These are phyloP conservation scores for Aspergillus nanangensis DNA, from an alignment of 495 filamentous ascomycete species.

Conservation along the genomic window DNA sequence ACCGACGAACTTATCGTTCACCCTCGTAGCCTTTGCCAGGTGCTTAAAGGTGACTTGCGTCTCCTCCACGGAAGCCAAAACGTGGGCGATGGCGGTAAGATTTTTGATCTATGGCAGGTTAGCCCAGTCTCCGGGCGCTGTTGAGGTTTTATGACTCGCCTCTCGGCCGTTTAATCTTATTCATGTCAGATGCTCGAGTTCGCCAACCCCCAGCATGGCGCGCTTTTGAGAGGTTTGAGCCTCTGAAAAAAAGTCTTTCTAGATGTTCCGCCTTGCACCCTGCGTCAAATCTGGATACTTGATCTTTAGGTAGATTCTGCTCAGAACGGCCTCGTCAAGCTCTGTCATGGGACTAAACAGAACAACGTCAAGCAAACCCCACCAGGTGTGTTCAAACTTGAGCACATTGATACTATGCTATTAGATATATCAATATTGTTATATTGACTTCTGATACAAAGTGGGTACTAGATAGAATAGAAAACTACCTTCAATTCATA, in stretches of 20 bases:
- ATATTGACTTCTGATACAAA: too few species aligned
- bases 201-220: constrained; percentile 10
- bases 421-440: too few species aligned
- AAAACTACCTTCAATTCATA: too few species aligned
- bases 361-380: too few species aligned
- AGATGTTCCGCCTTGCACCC: constrained; percentile 20
- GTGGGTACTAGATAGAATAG: too few species aligned
- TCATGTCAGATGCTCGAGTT: constrained; percentile 13
- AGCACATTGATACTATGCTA: too few species aligned
- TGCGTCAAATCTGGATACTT: constrained; percentile 33
- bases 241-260: constrained; percentile 11
- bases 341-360: too few species aligned
- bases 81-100: constrained; percentile 14
- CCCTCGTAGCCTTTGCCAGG: constrained; percentile 16
- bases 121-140: constrained; percentile 5
- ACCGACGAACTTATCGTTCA: constrained; percentile 11
- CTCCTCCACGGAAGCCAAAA: constrained; percentile 10
- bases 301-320: constrained; percentile 38
- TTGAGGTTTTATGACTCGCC: constrained; percentile 8
- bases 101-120: constrained; percentile 19
- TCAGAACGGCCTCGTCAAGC: constrained; percentile 41
- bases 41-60: constrained; percentile 18
- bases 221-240: constrained; percentile 14
- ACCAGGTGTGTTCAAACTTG: too few species aligned
- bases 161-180: constrained; percentile 22